These are phyloP conservation scores for Cladosporium sp. DNA, from an alignment of 2,329 filamentous ascomycete species.

Conservation along the genomic window DNA sequence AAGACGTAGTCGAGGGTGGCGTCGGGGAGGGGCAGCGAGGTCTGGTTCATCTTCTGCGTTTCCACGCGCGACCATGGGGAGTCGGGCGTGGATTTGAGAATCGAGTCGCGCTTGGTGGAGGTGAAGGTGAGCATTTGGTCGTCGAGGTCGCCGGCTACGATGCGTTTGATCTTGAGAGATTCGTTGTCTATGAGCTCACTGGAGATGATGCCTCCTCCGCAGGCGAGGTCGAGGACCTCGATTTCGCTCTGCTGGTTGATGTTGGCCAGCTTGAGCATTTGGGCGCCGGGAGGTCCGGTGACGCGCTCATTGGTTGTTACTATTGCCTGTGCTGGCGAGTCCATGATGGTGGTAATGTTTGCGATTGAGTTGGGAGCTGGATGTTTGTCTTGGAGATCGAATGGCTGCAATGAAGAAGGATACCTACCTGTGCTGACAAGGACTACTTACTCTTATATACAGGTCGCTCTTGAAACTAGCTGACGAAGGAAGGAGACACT, in stretches of 20 bases:
- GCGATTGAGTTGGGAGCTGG: neutral
- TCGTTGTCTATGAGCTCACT: conserved; percentile 13
- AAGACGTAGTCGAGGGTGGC: conserved; percentile 22
- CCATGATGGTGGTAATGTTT: neutral
- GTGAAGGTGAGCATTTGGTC: conserved; percentile 19
- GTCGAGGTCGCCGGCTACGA: conserved; percentile 24
- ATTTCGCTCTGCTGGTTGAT: neutral
- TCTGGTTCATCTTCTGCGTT: conserved; percentile 19
- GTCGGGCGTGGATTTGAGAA: neutral
- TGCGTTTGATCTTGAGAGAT: conserved; percentile 4
- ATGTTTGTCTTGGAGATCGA: neutral
- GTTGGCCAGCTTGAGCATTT: conserved; percentile 19
- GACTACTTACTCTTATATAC: neutral
- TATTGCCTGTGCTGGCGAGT: conserved; percentile 7
- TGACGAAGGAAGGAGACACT: neutral
- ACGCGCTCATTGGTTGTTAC: conserved; percentile 22
- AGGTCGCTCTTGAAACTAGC: neutral
- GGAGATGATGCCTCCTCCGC: conserved; percentile 22
- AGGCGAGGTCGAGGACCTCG: conserved; percentile 23
- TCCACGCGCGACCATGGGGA: conserved; percentile 18
- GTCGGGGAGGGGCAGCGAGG: conserved; percentile 13
- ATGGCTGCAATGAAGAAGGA: neutral
- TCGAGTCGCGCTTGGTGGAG: neutral
- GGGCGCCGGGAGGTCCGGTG: conserved; percentile 20
- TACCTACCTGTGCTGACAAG: neutral